Conservation (phyloP, 176 grass and related monocot species). For the Oryza meyeriana region DNA sequence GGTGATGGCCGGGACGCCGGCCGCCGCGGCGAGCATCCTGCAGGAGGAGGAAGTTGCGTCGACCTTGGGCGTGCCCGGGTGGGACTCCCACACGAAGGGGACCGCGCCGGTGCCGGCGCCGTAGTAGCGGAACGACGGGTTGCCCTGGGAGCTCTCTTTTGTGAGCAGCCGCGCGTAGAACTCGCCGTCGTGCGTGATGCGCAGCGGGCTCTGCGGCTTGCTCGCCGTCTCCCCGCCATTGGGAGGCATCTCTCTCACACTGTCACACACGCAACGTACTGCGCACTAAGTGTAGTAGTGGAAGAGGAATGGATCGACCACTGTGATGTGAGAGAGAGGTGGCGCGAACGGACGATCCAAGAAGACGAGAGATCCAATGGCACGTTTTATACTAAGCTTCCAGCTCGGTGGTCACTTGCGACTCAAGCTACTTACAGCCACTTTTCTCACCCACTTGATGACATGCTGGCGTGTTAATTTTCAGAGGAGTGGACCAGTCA, state of each 20-base stretch:
- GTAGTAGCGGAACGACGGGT: slow-evolving; percentile 94
- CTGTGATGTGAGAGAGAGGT: background rate
- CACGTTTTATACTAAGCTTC: slow-evolving; percentile 24
- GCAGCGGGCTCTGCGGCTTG: slow-evolving; percentile 45
- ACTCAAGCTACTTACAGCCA: slow-evolving; percentile 3
- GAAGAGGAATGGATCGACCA: background rate
- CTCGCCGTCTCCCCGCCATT: slow-evolving; percentile 7
- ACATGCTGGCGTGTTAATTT: background rate
- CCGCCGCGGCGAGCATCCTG: background rate
- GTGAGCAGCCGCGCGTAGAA: slow-evolving; percentile 90
- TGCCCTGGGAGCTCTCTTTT: slow-evolving; percentile 59
- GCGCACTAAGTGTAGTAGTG: background rate
- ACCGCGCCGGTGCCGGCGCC: slow-evolving; percentile 66
- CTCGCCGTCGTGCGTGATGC: slow-evolving; percentile 68
- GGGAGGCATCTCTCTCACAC: background rate
- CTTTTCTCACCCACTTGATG: slow-evolving; percentile 22
- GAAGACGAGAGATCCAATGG: slow-evolving; percentile 43
- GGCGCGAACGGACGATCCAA: slow-evolving; percentile 26
- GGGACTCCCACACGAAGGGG: slow-evolving; percentile 90
- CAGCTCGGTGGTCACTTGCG: slow-evolving; percentile 28
- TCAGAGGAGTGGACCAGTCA: background rate
- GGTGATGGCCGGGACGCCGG: slow-evolving; percentile 43
- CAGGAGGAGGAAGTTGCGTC: slow-evolving; percentile 18
- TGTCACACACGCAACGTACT: background rate
- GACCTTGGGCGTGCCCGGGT: slow-evolving; percentile 85